These are phyloP conservation scores for Xerocomus minutiporus DNA, from an alignment of 1,284 basidiomycete species.

Conservation along the genomic window DNA sequence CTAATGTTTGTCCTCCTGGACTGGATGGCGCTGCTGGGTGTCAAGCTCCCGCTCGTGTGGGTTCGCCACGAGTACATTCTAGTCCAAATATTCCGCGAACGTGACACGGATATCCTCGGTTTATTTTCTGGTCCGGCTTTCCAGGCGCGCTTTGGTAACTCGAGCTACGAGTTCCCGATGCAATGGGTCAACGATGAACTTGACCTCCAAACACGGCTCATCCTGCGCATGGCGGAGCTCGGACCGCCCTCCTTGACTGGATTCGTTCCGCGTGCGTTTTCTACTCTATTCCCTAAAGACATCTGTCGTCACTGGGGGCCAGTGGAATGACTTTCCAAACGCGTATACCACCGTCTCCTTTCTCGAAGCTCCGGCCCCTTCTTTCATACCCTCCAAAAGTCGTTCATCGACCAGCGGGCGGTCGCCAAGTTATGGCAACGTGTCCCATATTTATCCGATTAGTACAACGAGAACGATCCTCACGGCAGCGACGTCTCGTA, in stretches of 20 bases:
- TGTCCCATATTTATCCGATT: slow-evolving; percentile 43
- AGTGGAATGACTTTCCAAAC: too few relatives aligned
- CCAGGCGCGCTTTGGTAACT: slow-evolving; percentile 42
- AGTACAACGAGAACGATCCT: slow-evolving; percentile 43
- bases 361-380: slow-evolving; percentile 30
- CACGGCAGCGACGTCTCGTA: slow-evolving; percentile 36
- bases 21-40: too few relatives aligned
- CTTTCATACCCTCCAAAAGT: slow-evolving; percentile 36
- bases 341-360: slow-evolving; percentile 10
- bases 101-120: slow-evolving; percentile 32
- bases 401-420: slow-evolving; percentile 40
- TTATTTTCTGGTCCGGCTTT: slow-evolving; percentile 42
- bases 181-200: slow-evolving; percentile 40
- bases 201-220: slow-evolving; percentile 35
- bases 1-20: slow-evolving; percentile 37
- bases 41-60: slow-evolving; percentile 38
- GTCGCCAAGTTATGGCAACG: slow-evolving; percentile 35
- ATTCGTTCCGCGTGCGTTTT: too few relatives aligned
- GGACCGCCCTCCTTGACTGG: too few relatives aligned
- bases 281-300: too few relatives aligned
- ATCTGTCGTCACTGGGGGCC: too few relatives aligned
- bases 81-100: slow-evolving; percentile 37
- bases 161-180: slow-evolving; percentile 35
- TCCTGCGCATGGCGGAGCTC: slow-evolving; percentile 39
- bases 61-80: slow-evolving; percentile 41